These are phyloP conservation scores for Leucosporidium scottii DNA, from an alignment of 768 basidiomycete genomes.

Conservation along the genomic window DNA sequence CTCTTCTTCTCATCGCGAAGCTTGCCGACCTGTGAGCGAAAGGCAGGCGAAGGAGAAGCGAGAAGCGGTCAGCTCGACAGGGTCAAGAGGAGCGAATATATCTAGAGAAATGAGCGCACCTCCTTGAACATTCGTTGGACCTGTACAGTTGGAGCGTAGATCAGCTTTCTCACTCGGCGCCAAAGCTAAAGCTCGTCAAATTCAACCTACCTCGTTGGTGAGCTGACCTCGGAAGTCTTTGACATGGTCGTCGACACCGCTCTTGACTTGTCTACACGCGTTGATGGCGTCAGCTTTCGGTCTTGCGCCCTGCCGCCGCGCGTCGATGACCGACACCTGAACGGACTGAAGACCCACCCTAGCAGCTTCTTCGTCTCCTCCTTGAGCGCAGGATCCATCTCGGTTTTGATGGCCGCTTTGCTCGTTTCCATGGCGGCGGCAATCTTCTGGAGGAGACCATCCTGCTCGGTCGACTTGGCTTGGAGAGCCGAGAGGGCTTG, in stretches of 20 bases:
- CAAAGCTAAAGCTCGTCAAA: neutral
- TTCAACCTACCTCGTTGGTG: slow-evolving; percentile 16
- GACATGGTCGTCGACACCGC: slow-evolving; percentile 25
- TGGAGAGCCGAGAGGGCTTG: neutral
- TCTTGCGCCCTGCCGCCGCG: no score
- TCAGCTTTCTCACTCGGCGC: neutral
- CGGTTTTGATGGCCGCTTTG: slow-evolving; percentile 1
- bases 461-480: slow-evolving; percentile 19
- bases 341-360: neutral
- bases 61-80: no score
- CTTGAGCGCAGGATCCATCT: slow-evolving; percentile 26
- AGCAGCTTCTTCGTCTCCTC: slow-evolving; percentile 22
- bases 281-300: no score
- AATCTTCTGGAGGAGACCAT: neutral
- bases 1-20: slow-evolving; percentile 28
- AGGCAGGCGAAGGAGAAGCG: no score
- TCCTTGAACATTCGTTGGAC: slow-evolving; percentile 32
- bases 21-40: slow-evolving; percentile 14
- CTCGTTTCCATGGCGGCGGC: slow-evolving; percentile 9
- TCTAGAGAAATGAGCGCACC: neutral
- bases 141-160: neutral
- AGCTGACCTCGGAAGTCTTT: slow-evolving; percentile 26
- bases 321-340: no score
- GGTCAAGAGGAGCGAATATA: no score
- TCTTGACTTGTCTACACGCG: slow-evolving; percentile 2